Evolutionary conservation across 345 rosid genomes (phyloP).

Genomic region (Aegle marmelos): DNA sequence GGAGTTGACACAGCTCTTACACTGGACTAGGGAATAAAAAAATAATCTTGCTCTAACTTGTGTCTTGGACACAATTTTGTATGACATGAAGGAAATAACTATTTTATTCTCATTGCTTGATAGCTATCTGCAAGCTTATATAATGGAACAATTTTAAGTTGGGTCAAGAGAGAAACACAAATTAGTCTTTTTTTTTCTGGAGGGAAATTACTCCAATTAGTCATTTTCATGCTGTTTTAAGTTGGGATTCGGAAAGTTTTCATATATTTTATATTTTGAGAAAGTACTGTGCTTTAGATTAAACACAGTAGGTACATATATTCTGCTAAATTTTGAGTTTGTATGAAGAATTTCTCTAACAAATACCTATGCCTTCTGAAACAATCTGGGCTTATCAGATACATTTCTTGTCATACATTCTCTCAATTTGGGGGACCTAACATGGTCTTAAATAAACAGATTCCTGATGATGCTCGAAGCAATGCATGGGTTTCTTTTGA

Average conservation of each 20-base stretch:
- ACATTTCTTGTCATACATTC: not conserved
- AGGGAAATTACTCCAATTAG: not conserved
- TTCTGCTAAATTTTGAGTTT: not conserved
- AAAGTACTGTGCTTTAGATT: not conserved
- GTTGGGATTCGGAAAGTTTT: not conserved
- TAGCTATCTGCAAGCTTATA: not conserved
- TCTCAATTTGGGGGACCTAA: not conserved
- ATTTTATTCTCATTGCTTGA: not conserved
- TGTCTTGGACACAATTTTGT: too few species aligned
- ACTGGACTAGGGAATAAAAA: not conserved
- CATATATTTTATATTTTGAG: not conserved
- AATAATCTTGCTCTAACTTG: not conserved
- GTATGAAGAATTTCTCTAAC: too few species aligned
- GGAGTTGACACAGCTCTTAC: not conserved
- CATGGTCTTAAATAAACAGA: constrained; percentile 37
- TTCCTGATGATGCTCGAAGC: constrained; percentile 89
- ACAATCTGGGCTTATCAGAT: not conserved
- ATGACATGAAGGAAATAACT: too few species aligned
- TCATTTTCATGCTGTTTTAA: not conserved
- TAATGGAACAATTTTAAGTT: too few species aligned
- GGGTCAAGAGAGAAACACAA: not conserved
- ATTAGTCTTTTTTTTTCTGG: too few species aligned
- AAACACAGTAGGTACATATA: not conserved
- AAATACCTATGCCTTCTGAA: not conserved
- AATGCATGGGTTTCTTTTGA: constrained; percentile 99